phyloP scores from a whole-genome alignment of 768 basidiomycete genomes.

The Tylopilus intermedius region DNA sequence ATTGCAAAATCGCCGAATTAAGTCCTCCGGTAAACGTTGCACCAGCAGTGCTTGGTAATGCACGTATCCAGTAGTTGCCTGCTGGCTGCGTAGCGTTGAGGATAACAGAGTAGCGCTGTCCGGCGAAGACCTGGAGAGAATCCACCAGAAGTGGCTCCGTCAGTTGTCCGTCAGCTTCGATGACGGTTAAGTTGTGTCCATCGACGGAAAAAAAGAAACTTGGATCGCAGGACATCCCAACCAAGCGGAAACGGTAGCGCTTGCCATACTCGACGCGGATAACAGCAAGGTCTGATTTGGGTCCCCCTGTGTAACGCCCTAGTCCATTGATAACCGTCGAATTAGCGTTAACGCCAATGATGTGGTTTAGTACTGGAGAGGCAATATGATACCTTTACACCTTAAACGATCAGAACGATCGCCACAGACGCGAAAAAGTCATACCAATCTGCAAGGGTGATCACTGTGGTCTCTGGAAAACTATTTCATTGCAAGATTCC shows the following conservation, averaged over 20 bases:
- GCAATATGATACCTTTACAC: not conserved
- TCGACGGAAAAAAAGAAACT: not conserved
- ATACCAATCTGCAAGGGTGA: not conserved
- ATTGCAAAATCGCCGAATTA: not conserved
- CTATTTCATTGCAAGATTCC: not conserved
- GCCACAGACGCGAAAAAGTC: not conserved
- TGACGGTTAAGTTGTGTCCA: not conserved
- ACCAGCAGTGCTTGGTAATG: not conserved
- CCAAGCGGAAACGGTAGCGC: not conserved
- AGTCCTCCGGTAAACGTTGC: not conserved
- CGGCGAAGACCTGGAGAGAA: not conserved
- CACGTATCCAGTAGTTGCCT: not conserved
- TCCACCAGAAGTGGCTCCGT: not conserved
- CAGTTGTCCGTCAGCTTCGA: not conserved
- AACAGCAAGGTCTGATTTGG: not conserved
- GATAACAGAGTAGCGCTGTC: not conserved
- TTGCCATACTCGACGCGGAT: not conserved
- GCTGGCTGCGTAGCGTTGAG: not conserved
- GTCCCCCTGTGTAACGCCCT: not conserved
- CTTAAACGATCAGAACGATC: not conserved
- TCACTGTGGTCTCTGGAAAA: not conserved
- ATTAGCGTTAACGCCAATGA: slow-evolving; percentile 15
- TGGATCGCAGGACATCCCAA: not conserved
- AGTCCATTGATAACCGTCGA: slow-evolving; percentile 11
- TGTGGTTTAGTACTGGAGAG: slow-evolving; percentile 6